Evolutionary conservation across 257 asterid species (phyloP).

Genomic region (Salvia splendens): DNA sequence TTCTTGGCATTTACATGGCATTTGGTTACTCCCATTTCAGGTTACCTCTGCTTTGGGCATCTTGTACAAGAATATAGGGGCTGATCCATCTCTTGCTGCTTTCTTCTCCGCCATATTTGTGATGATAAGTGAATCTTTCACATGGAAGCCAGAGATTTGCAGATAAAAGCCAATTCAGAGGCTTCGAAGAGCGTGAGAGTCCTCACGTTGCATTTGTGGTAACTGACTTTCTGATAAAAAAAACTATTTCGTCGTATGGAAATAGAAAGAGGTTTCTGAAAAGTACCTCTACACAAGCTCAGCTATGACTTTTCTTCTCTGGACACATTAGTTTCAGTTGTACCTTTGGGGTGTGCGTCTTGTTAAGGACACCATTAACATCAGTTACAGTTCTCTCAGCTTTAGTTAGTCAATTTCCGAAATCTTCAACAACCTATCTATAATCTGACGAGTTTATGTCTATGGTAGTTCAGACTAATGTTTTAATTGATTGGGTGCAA

Average conservation of each 20-base stretch:
- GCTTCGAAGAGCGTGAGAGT: conserved; percentile 73
- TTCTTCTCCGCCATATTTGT: conserved; percentile 57
- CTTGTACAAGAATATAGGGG: conserved; percentile 66
- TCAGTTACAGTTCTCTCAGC: conserved; percentile 83
- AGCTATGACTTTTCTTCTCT: conserved; percentile 71
- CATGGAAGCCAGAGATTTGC: conserved; percentile 81
- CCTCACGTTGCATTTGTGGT: conserved; percentile 82
- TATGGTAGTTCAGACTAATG: conserved; percentile 77
- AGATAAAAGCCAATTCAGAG: conserved; percentile 78
- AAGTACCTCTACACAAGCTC: conserved; percentile 68
- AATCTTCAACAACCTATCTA: conserved; percentile 89
- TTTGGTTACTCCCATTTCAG: conserved; percentile 83
- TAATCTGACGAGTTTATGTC: conserved; percentile 83
- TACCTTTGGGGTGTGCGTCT: conserved; percentile 66
- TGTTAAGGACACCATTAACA: conserved; percentile 62
- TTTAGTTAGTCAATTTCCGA: conserved; percentile 69
- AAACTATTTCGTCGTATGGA: conserved; percentile 62
- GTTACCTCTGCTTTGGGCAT: conserved; percentile 61
- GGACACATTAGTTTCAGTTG: conserved; percentile 86
- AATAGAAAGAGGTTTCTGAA: conserved; percentile 54
- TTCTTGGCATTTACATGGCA: conserved; percentile 69
- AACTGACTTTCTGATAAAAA: conserved; percentile 44
- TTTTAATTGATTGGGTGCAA: conserved; percentile 63
- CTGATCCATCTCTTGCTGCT: conserved; percentile 72
- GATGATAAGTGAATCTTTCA: conserved; percentile 62